phyloP scores from a whole-genome alignment of 2,329 filamentous ascomycete genomes.

The Simplicillium aogashimaense region DNA sequence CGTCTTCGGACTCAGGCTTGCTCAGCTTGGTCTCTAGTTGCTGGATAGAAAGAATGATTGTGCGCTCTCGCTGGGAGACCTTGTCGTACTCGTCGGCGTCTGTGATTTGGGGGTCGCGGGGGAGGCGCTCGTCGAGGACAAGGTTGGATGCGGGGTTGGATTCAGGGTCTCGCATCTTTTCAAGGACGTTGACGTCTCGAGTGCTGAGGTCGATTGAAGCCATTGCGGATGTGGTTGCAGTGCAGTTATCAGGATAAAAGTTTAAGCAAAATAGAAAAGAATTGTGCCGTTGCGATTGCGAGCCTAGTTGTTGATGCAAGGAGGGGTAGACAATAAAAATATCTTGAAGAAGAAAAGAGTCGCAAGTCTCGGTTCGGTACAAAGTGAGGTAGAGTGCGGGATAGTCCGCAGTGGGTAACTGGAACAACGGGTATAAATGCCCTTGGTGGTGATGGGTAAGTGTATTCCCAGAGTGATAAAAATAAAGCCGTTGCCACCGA shows the following conservation, averaged over 20 bases:
- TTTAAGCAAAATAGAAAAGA: neutral
- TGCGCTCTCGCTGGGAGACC: conserved; percentile 39
- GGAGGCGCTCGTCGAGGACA: conserved; percentile 42
- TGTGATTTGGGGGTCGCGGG: conserved; percentile 47
- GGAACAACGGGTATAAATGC: no score
- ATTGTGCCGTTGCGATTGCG: neutral
- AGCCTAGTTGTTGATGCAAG: no score
- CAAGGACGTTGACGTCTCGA: conserved; percentile 51
- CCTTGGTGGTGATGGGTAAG: no score
- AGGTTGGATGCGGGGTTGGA: conserved; percentile 44
- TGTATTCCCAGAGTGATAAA: no score
- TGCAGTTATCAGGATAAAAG: no score
- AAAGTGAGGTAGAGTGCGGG: no score
- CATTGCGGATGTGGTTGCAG: no score
- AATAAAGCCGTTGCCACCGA: no score
- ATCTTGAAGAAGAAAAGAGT: no score
- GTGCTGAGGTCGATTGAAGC: conserved; percentile 38
- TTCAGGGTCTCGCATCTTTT: conserved; percentile 59
- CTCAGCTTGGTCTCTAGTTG: conserved; percentile 42
- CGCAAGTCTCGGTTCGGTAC: no score
- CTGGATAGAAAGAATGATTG: conserved; percentile 45
- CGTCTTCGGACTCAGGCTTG: conserved; percentile 25
- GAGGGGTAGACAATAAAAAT: no score
- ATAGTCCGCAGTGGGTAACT: no score
- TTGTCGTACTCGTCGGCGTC: conserved; percentile 39